Evolutionary conservation across 306 rosid species (phyloP).

Genomic region (Casuarina cunninghamiana): DNA sequence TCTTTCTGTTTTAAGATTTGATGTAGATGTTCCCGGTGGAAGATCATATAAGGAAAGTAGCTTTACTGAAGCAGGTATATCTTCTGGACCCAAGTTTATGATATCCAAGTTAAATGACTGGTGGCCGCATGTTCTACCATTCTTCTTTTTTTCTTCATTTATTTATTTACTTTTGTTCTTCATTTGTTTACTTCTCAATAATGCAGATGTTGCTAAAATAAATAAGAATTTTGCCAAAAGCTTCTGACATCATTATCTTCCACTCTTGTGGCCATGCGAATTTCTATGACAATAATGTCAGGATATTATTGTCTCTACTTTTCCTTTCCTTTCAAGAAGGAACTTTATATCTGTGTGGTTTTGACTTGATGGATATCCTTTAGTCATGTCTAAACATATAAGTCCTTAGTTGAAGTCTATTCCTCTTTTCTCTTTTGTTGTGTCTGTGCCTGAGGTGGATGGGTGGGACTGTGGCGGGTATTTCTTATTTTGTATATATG

Average conservation of each 20-base stretch:
- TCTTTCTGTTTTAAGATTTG: slow-evolving; percentile 63
- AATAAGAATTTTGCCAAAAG: neutral
- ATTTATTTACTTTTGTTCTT: neutral
- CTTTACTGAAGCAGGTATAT: slow-evolving; percentile 76
- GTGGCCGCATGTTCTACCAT: slow-evolving; percentile 13
- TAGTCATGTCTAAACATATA: neutral
- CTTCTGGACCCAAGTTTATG: slow-evolving; percentile 9
- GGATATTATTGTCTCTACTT: neutral
- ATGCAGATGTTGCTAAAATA: neutral
- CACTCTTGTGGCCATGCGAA: neutral
- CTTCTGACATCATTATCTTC: neutral
- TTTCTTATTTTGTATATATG: neutral
- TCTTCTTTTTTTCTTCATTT: neutral
- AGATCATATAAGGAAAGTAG: slow-evolving; percentile 82
- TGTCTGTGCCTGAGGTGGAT: neutral
- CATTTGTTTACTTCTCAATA: neutral
- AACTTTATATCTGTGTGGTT: neutral
- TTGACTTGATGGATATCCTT: neutral
- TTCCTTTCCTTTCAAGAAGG: neutral
- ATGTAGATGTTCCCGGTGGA: slow-evolving; percentile 96
- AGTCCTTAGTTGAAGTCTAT: neutral
- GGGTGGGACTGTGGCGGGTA: neutral
- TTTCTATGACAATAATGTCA: neutral
- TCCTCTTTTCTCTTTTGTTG: neutral
- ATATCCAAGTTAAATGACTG: slow-evolving; percentile 9